phyloP scores from a whole-genome alignment of 768 basidiomycete genomes.

The Russula sp. region DNA sequence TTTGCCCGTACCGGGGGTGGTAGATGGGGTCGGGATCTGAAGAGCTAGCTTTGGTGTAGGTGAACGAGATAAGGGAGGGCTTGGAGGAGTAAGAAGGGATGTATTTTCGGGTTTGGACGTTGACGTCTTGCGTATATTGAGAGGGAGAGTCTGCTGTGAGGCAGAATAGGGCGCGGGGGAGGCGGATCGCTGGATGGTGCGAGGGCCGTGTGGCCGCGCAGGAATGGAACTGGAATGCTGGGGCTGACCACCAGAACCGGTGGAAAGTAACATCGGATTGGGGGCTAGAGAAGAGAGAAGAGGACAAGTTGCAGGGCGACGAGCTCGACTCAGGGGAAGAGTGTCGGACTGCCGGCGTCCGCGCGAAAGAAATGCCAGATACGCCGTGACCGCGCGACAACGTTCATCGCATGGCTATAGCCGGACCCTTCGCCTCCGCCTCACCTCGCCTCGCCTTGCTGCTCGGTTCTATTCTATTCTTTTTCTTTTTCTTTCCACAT shows the following conservation, averaged over 20 bases:
- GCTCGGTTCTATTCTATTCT: too few species aligned
- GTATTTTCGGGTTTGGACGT: constrained; percentile 17
- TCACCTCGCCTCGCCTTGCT: too few species aligned
- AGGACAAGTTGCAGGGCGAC: too few species aligned
- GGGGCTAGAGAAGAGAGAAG: not conserved
- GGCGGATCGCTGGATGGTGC: constrained; percentile 35
- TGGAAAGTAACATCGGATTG: constrained; percentile 8
- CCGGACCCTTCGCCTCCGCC: constrained; percentile 1
- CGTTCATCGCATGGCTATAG: not conserved
- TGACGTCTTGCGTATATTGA: constrained; percentile 35
- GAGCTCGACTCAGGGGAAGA: not conserved
- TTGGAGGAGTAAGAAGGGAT: constrained; percentile 17
- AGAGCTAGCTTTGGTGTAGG: constrained; percentile 27
- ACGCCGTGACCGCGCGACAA: not conserved
- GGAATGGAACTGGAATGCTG: constrained; percentile 25
- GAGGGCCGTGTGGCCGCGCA: constrained; percentile 46
- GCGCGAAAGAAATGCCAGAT: constrained; percentile 5
- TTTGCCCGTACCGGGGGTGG: constrained; percentile 17
- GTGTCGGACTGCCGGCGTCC: constrained; percentile 8
- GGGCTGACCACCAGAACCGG: constrained; percentile 22
- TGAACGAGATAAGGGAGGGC: constrained; percentile 23
- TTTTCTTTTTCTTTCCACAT: too few species aligned
- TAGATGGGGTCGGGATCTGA: constrained; percentile 26
- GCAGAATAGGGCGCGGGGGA: constrained; percentile 32
- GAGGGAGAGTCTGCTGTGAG: constrained; percentile 33